Conservation (phyloP, 768 basidiomycete genomes). For the Termitomyces sp. region DNA sequence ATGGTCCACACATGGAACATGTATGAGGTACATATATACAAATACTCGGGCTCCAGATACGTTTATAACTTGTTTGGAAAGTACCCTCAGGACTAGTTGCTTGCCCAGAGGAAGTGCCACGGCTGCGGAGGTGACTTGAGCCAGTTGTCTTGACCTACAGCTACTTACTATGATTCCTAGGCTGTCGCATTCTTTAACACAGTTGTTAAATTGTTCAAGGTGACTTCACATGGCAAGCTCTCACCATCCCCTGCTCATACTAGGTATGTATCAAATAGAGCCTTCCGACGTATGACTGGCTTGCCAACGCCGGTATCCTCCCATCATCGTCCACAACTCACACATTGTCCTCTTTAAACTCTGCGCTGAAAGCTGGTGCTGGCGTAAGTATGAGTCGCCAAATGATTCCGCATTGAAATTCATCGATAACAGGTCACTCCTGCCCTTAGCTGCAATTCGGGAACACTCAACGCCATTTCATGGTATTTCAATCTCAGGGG, state of each 20-base stretch:
- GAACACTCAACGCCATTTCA: conserved; percentile 33
- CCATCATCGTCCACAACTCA: conserved; percentile 58
- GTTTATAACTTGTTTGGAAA: conserved; percentile 22
- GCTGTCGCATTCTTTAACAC: conserved; percentile 64
- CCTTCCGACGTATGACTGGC: conserved; percentile 73
- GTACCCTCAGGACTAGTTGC: conserved; percentile 56
- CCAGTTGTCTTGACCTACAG: conserved; percentile 16
- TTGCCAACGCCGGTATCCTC: conserved; percentile 65
- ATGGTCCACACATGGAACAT: conserved; percentile 66
- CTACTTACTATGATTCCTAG: conserved; percentile 23
- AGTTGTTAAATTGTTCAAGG: conserved; percentile 56
- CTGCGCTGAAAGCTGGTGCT: conserved; percentile 50
- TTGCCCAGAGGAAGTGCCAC: conserved; percentile 50
- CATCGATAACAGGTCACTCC: conserved; percentile 35
- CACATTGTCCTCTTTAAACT: conserved; percentile 45
- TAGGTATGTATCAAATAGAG: conserved; percentile 9
- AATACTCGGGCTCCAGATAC: neutral
- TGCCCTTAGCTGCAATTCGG: conserved; percentile 26
- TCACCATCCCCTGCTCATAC: conserved; percentile 22
- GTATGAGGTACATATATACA: conserved; percentile 31
- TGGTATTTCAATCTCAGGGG: conserved; percentile 66
- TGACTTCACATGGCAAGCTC: conserved; percentile 13
- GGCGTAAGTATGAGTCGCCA: conserved; percentile 30
- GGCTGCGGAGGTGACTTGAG: conserved; percentile 50
- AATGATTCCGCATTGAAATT: neutral